These are phyloP conservation scores for Xanthoconium purpureum DNA, from an alignment of 768 basidiomycete species.

Conservation along the genomic window DNA sequence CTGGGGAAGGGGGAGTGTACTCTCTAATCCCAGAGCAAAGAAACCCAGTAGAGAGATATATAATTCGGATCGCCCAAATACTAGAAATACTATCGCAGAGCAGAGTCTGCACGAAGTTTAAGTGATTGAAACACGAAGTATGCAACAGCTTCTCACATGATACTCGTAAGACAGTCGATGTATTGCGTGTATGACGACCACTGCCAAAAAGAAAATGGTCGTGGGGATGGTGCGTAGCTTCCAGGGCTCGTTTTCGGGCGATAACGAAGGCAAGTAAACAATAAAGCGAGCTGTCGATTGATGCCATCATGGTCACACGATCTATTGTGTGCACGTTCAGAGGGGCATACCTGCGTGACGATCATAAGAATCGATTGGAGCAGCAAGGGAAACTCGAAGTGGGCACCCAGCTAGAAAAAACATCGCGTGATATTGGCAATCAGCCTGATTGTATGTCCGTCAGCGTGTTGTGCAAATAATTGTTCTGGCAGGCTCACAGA, in stretches of 20 bases:
- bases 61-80: conserved; percentile 59
- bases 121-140: conserved; percentile 7
- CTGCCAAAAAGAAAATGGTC: conserved; percentile 82
- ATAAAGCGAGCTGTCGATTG: conserved; percentile 56
- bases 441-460: conserved; percentile 42
- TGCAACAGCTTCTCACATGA: conserved; percentile 50
- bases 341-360: conserved; percentile 60
- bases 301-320: conserved; percentile 21
- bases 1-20: conserved; percentile 83
- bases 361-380: conserved; percentile 86
- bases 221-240: conserved; percentile 52
- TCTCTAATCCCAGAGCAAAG: conserved; percentile 77
- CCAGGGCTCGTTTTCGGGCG: conserved; percentile 61
- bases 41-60: conserved; percentile 71
- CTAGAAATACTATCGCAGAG: conserved; percentile 70
- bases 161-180: conserved; percentile 76
- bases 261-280: conserved; percentile 81
- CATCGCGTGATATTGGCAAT: conserved; percentile 85
- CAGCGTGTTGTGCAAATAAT: conserved; percentile 3
- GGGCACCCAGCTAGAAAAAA: conserved; percentile 87
- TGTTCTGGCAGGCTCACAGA: conserved; percentile 42
- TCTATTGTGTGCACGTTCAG: background rate
- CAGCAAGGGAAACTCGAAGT: conserved; percentile 73
- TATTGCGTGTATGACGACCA: conserved; percentile 77
- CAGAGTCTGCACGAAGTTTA: conserved; percentile 43